phyloP scores from a whole-genome alignment of 768 basidiomycete genomes.

The Cystofilobasidium capitatum region DNA sequence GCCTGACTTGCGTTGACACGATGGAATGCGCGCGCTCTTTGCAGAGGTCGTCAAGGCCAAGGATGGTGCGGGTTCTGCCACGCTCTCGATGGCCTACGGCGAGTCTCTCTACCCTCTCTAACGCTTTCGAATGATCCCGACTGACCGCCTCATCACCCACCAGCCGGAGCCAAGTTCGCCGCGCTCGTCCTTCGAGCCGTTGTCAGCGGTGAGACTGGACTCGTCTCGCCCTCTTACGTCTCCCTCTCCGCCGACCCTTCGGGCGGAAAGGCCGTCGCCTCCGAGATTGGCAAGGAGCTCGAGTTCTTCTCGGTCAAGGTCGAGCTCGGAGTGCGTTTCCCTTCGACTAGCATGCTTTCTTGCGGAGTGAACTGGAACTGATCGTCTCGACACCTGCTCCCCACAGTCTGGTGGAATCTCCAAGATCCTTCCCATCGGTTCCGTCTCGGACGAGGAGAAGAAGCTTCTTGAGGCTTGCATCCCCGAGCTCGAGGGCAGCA shows the following conservation, averaged over 20 bases:
- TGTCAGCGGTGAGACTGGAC: constrained; percentile 57
- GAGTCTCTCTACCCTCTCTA: constrained; percentile 4
- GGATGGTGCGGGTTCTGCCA: constrained; percentile 70
- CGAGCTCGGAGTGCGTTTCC: constrained; percentile 63
- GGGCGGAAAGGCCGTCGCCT: constrained; percentile 26
- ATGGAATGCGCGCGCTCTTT: neutral
- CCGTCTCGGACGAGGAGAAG: constrained; percentile 60
- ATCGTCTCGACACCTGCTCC: neutral
- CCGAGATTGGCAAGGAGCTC: constrained; percentile 42
- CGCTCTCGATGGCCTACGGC: constrained; percentile 64
- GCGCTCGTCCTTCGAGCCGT: constrained; percentile 52
- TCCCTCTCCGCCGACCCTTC: constrained; percentile 74
- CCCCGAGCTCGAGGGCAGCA: constrained; percentile 65
- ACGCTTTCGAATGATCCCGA: neutral
- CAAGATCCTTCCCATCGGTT: constrained; percentile 72
- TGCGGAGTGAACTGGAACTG: neutral
- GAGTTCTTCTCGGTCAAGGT: constrained; percentile 84
- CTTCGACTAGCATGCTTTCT: neutral
- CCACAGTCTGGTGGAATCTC: constrained; percentile 66
- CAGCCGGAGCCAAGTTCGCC: constrained; percentile 62
- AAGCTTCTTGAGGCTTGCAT: constrained; percentile 68
- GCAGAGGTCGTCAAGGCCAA: constrained; percentile 87
- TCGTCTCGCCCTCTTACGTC: constrained; percentile 65
- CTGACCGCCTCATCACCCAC: neutral
- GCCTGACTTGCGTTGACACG: neutral